phyloP scores from a whole-genome alignment of 768 basidiomycete genomes.

The Collybia sp. region DNA sequence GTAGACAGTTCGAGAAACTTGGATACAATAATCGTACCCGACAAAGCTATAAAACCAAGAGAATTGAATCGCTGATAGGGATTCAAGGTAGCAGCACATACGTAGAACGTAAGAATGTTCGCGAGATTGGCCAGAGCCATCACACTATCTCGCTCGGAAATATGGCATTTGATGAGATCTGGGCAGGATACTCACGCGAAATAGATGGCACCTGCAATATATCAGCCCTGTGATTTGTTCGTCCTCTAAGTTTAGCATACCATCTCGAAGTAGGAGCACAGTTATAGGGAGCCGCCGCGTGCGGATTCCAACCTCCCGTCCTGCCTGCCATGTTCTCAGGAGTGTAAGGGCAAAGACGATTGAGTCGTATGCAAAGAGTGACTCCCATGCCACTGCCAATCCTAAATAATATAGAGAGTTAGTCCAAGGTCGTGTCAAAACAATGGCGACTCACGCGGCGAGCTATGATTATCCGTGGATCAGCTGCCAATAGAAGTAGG shows the following conservation, averaged over 20 bases:
- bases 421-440: background rate
- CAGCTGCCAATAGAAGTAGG: background rate
- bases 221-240: background rate
- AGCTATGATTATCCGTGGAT: constrained; percentile 3
- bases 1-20: too few species aligned
- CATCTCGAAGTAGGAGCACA: constrained; percentile 45
- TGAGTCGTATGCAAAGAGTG: constrained; percentile 43
- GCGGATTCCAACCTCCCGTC: constrained; percentile 17
- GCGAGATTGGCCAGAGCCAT: constrained; percentile 47
- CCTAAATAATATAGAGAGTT: constrained; percentile 14
- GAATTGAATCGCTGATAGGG: too few species aligned
- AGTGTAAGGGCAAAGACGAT: constrained; percentile 44
- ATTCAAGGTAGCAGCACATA: too few species aligned
- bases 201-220: constrained; percentile 42
- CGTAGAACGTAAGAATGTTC: constrained; percentile 32
- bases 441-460: constrained; percentile 9
- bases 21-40: too few species aligned
- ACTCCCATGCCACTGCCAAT: constrained; percentile 42
- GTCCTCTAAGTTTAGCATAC: constrained; percentile 22
- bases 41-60: too few species aligned
- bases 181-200: constrained; percentile 36
- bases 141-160: constrained; percentile 26
- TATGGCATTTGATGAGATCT: background rate
- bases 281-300: constrained; percentile 27
- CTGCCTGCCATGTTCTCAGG: constrained; percentile 35